phyloP scores from a whole-genome alignment of 345 rosid species.

The Eucalyptus cloeziana region DNA sequence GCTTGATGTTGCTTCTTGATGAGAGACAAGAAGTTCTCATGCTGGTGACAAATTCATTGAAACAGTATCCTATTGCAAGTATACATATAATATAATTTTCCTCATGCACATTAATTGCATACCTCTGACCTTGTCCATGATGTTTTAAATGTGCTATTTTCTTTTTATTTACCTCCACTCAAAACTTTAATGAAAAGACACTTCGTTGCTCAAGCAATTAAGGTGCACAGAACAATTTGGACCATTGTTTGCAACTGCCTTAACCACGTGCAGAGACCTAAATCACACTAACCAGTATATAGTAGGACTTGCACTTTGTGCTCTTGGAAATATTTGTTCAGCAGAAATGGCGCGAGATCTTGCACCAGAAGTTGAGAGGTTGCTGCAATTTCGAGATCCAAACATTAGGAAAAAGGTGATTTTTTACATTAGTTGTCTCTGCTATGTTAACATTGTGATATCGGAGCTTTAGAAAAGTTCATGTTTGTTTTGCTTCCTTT shows the following conservation, averaged over 20 bases:
- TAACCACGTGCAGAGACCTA: conserved; percentile 78
- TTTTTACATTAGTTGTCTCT: neutral
- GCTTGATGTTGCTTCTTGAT: conserved; percentile 96
- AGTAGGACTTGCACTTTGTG: conserved; percentile 99
- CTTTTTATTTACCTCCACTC: neutral
- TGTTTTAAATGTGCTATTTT: neutral
- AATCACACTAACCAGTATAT: conserved; percentile 93
- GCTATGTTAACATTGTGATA: neutral
- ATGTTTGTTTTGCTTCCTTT: neutral
- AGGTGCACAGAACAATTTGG: neutral
- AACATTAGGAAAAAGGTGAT: conserved; percentile 91
- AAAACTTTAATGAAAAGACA: neutral
- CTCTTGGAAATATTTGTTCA: conserved; percentile 96
- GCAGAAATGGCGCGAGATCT: conserved; percentile 99
- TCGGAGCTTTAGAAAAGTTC: neutral
- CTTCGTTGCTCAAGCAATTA: neutral
- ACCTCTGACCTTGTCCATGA: neutral
- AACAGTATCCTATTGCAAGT: conserved; percentile 74
- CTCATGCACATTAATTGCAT: neutral
- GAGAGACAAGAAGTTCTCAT: conserved; percentile 99
- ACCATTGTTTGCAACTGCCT: conserved; percentile 25
- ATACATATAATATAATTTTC: neutral
- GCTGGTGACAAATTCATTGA: conserved; percentile 97
- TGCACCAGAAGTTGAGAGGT: conserved; percentile 96
- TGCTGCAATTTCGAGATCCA: conserved; percentile 97